Conservation (phyloP, 495 filamentous ascomycete genomes). For the Filosporella fistucella region DNA sequence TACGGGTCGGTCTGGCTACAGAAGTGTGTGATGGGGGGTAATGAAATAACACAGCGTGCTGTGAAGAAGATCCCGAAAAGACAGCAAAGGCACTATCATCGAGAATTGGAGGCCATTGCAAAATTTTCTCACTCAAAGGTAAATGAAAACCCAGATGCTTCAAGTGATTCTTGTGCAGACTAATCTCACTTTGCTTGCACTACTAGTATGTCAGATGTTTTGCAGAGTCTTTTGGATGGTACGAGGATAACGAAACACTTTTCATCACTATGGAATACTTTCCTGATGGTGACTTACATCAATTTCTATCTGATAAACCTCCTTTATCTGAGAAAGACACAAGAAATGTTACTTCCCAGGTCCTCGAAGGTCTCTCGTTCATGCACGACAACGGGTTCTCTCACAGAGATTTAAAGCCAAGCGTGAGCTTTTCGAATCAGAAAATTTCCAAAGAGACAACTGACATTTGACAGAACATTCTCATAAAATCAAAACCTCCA, state of each 20-base stretch:
- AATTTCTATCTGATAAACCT: slow-evolving; percentile 5
- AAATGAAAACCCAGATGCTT: not conserved
- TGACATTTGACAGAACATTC: not conserved
- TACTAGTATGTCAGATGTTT: not conserved
- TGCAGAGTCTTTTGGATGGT: slow-evolving; percentile 15
- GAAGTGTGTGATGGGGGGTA: not conserved
- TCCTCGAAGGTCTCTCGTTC: slow-evolving; percentile 18
- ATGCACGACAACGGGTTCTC: slow-evolving; percentile 26
- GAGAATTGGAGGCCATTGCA: slow-evolving; percentile 9
- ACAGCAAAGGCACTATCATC: not conserved
- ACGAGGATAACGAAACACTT: slow-evolving; percentile 9
- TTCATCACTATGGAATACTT: slow-evolving; percentile 31
- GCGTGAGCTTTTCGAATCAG: not conserved
- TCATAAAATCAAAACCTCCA: not conserved
- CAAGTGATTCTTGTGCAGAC: not conserved
- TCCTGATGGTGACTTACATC: slow-evolving; percentile 18
- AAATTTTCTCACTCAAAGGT: slow-evolving; percentile 17
- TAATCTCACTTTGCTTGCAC: not conserved
- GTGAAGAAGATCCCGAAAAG: not conserved
- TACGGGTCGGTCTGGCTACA: slow-evolving; percentile 5
- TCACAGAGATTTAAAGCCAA: slow-evolving; percentile 26
- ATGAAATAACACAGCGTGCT: not conserved
- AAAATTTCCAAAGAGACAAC: not conserved
- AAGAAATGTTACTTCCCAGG: slow-evolving; percentile 2
- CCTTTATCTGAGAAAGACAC: slow-evolving; percentile 10